Evolutionary conservation across 75 land plant species (phyloP).

Genomic region (Isoetes taiwanensis): DNA sequence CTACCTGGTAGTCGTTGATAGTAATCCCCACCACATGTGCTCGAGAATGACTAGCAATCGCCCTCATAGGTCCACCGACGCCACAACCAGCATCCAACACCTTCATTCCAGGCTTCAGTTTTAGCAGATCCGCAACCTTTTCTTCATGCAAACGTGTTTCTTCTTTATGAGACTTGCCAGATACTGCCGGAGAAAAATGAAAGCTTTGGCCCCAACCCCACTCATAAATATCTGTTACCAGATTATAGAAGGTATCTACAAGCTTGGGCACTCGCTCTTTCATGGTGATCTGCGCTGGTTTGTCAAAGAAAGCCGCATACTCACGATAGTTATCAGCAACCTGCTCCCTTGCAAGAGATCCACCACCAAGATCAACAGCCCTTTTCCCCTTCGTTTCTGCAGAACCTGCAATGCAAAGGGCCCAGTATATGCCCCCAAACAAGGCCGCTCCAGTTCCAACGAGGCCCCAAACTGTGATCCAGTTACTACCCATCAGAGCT

Average conservation of each 20-base stretch:
- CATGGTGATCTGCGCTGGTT: slow-evolving; percentile 63
- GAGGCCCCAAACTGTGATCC: slow-evolving; percentile 23
- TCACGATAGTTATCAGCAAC: slow-evolving; percentile 60
- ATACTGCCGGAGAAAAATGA: slow-evolving; percentile 79
- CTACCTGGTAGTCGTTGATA: slow-evolving; percentile 89
- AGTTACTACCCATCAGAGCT: slow-evolving; percentile 1
- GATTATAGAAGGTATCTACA: slow-evolving; percentile 91
- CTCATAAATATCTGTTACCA: slow-evolving; percentile 92
- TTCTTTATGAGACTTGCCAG: slow-evolving; percentile 56
- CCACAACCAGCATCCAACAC: slow-evolving; percentile 92
- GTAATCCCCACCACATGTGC: slow-evolving; percentile 77
- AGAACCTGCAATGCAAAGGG: slow-evolving; percentile 42
- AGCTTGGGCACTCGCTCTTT: slow-evolving; percentile 65
- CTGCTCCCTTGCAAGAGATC: slow-evolving; percentile 45
- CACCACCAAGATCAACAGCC: slow-evolving; percentile 55
- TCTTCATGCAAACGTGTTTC: slow-evolving; percentile 83
- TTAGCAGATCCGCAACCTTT: slow-evolving; percentile 64
- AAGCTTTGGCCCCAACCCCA: slow-evolving; percentile 99
- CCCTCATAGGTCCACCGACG: slow-evolving; percentile 88
- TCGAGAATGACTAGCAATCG: slow-evolving; percentile 66
- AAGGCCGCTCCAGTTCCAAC: slow-evolving; percentile 20
- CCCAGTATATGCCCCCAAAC: slow-evolving; percentile 41
- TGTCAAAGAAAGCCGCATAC: slow-evolving; percentile 82
- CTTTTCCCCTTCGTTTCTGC: slow-evolving; percentile 64
- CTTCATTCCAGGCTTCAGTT: slow-evolving; percentile 29